phyloP scores from a whole-genome alignment of 2,329 filamentous ascomycete species.

The Erysiphe pulchra region DNA sequence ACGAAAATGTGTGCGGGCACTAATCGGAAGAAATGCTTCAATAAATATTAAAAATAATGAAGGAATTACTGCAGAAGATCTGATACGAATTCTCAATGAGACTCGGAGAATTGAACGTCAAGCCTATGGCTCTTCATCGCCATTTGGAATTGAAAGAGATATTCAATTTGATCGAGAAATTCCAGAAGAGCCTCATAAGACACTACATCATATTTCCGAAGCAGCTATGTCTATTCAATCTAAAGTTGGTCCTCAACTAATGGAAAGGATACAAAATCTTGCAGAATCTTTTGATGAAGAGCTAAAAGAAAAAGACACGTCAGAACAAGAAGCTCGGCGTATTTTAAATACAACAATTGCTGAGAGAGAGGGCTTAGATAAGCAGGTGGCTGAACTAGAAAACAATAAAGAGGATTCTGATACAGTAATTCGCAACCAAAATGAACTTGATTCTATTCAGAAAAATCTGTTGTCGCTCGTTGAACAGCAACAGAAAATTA shows the following conservation, averaged over 20 bases:
- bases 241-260: conserved; percentile 40
- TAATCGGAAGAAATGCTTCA: conserved; percentile 55
- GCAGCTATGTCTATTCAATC: conserved; percentile 44
- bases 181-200: conserved; percentile 6
- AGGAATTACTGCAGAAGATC: conserved; percentile 60
- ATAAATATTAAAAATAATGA: conserved; percentile 63
- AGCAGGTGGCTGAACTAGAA: conserved; percentile 25
- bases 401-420: conserved; percentile 13
- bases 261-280: conserved; percentile 47
- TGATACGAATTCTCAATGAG: conserved; percentile 54
- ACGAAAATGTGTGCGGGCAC: conserved; percentile 63
- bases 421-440: conserved; percentile 6
- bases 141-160: conserved; percentile 38
- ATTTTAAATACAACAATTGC: conserved; percentile 40
- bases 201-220: conserved; percentile 23
- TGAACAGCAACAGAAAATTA: conserved; percentile 22
- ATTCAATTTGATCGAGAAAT: conserved; percentile 16
- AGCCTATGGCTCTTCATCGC: conserved; percentile 49
- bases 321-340: conserved; percentile 39
- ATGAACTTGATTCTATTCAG: conserved; percentile 6
- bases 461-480: conserved; percentile 9
- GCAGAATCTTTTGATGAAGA: conserved; percentile 49
- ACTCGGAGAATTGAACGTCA: conserved; percentile 21
- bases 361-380: conserved; percentile 34
- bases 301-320: conserved; percentile 44